Conservation (phyloP, 2,329 filamentous ascomycete genomes). For the Lecanicillium sp. region DNA sequence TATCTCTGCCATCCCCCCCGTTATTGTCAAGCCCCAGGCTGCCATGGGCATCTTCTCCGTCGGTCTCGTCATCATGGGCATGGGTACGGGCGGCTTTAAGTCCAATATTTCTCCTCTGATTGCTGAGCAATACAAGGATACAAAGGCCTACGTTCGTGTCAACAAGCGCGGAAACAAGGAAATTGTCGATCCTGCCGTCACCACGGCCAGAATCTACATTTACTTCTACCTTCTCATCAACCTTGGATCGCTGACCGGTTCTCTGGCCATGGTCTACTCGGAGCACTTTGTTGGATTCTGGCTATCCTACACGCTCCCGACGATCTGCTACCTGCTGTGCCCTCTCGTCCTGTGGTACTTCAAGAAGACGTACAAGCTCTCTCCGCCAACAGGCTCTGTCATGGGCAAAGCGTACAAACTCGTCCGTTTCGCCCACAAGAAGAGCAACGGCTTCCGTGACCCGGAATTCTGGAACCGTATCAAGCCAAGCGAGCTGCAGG, state of each 20-base stretch:
- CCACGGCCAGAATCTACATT: slow-evolving; percentile 55
- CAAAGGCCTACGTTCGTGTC: slow-evolving; percentile 38
- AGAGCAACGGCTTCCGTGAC: slow-evolving; percentile 50
- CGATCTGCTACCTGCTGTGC: slow-evolving; percentile 53
- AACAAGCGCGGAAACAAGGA: slow-evolving; percentile 62
- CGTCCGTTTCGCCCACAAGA: slow-evolving; percentile 51
- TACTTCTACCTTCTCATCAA: slow-evolving; percentile 71
- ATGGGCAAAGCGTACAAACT: slow-evolving; percentile 56
- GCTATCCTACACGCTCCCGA: slow-evolving; percentile 63
- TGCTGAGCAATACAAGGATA: slow-evolving; percentile 41
- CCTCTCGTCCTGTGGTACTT: slow-evolving; percentile 54
- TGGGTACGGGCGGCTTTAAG: slow-evolving; percentile 71
- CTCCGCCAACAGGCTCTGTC: slow-evolving; percentile 60
- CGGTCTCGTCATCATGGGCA: slow-evolving; percentile 40
- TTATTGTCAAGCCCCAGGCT: slow-evolving; percentile 47
- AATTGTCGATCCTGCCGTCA: slow-evolving; percentile 57
- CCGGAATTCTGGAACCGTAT: slow-evolving; percentile 60
- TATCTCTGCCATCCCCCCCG: slow-evolving; percentile 52
- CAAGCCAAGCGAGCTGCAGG: slow-evolving; percentile 57
- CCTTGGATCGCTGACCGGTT: slow-evolving; percentile 55
- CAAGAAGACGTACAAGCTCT: slow-evolving; percentile 48
- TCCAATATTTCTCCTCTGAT: slow-evolving; percentile 62
- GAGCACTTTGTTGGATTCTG: slow-evolving; percentile 71
- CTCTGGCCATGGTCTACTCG: slow-evolving; percentile 61
- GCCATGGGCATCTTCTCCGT: slow-evolving; percentile 57